Evolutionary conservation across 768 basidiomycete species (phyloP).

Genomic region (Saitozyma podzolica): DNA sequence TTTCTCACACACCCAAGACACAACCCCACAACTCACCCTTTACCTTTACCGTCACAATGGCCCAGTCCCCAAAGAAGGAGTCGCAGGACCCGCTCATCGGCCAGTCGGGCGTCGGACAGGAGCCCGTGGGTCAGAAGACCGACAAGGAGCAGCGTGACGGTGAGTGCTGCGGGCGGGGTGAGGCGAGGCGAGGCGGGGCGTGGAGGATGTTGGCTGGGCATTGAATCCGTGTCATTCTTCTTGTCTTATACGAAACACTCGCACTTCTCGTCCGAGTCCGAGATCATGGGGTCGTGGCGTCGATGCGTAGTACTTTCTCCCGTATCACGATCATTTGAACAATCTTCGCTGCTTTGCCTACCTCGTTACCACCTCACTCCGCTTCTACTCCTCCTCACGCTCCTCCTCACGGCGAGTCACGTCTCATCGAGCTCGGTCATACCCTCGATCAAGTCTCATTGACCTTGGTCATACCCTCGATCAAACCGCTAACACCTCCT

Average conservation of each 20-base stretch:
- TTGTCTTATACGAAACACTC: not conserved
- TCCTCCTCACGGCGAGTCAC: no score
- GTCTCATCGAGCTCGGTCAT: no score
- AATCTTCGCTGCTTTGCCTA: no score
- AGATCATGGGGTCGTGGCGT: not conserved
- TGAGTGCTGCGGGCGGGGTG: not conserved
- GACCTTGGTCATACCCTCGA: no score
- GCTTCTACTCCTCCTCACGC: no score
- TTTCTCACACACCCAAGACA: not conserved
- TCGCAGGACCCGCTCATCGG: slow-evolving; percentile 15
- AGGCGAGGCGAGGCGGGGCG: not conserved
- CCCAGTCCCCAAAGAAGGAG: slow-evolving; percentile 20
- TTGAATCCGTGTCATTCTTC: not conserved
- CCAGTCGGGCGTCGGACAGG: not conserved
- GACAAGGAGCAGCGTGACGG: slow-evolving; percentile 17
- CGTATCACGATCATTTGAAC: not conserved
- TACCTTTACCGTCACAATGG: slow-evolving; percentile 4
- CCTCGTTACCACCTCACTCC: no score
- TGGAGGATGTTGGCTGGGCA: not conserved
- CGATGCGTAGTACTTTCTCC: not conserved
- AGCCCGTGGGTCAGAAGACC: slow-evolving; percentile 4
- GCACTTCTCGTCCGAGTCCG: not conserved
- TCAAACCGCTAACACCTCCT: no score
- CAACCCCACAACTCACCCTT: not conserved
- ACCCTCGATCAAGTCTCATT: no score